These are phyloP conservation scores for Fremontodendron californicum DNA, from an alignment of 345 rosid genomes.

Conservation along the genomic window DNA sequence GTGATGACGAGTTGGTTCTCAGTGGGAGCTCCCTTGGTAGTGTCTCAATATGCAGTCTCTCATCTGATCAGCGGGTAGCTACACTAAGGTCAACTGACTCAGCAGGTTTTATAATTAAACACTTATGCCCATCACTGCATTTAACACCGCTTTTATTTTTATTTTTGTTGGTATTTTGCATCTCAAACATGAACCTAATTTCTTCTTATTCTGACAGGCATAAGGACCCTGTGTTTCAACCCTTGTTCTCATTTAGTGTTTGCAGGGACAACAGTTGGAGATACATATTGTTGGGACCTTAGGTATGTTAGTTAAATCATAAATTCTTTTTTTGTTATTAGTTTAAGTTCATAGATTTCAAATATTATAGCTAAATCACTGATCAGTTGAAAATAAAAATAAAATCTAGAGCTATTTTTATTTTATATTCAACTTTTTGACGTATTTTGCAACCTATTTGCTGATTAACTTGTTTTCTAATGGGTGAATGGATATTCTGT, in stretches of 20 bases:
- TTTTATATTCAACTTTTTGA: not conserved
- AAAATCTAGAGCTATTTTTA: not conserved
- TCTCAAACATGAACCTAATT: slow-evolving; percentile 9
- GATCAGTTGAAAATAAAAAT: not conserved
- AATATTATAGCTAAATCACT: not conserved
- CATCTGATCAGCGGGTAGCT: slow-evolving; percentile 56
- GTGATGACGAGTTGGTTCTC: slow-evolving; percentile 60
- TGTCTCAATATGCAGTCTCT: slow-evolving; percentile 60
- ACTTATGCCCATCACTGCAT: not conserved
- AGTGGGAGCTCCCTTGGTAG: slow-evolving; percentile 75
- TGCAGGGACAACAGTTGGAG: slow-evolving; percentile 77
- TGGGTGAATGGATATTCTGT: not conserved
- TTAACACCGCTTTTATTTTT: not conserved
- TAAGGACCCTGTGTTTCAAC: slow-evolving; percentile 63
- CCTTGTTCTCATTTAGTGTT: slow-evolving; percentile 55
- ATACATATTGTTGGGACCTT: slow-evolving; percentile 76
- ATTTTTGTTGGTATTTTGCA: not conserved
- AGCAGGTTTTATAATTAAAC: slow-evolving; percentile 45
- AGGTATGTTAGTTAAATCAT: slow-evolving; percentile 41
- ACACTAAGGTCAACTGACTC: slow-evolving; percentile 55
- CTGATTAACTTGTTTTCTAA: not conserved
- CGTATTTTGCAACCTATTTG: not conserved
- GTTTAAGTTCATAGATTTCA: not conserved
- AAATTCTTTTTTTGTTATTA: not conserved
- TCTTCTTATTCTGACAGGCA: slow-evolving; percentile 44